phyloP scores from a whole-genome alignment of 2,329 filamentous ascomycete species.

The Colletotrichum gloeosporioides region DNA sequence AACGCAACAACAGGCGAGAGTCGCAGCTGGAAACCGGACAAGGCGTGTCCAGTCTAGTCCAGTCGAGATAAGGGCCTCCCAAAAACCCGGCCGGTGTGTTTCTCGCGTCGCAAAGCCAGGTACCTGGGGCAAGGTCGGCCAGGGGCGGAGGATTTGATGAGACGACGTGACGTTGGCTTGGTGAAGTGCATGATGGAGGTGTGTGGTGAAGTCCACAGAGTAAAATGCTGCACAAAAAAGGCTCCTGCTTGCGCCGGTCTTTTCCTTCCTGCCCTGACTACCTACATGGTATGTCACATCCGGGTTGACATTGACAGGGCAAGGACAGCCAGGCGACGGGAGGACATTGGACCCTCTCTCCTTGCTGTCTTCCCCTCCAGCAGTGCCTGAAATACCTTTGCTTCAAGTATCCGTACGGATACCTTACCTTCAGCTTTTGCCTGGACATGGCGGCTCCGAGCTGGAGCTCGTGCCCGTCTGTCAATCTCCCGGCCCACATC shows the following conservation, averaged over 20 bases:
- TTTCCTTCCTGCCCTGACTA: neutral
- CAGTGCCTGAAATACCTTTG: neutral
- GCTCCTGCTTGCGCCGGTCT: neutral
- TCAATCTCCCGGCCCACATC: conserved; percentile 17
- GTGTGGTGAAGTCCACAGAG: neutral
- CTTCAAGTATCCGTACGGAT: neutral
- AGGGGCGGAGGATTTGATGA: neutral
- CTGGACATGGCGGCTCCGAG: neutral
- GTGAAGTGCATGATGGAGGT: neutral
- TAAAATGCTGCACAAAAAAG: too few species aligned
- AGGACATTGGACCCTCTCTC: neutral
- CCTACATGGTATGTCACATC: neutral
- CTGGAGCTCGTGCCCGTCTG: neutral
- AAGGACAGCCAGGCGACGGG: neutral
- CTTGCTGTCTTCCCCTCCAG: too few species aligned
- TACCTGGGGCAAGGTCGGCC: conserved; percentile 8
- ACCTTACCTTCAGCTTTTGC: neutral
- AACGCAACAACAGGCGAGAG: neutral
- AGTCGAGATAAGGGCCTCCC: conserved; percentile 3
- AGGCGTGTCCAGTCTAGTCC: neutral
- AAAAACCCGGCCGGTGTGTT: conserved; percentile 9
- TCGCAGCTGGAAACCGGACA: neutral
- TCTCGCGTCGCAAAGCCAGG: neutral
- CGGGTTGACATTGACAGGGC: neutral
- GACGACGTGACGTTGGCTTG: neutral